Evolutionary conservation across 495 filamentous ascomycete species (phyloP).

Genomic region (Bacidia gigantensis): DNA sequence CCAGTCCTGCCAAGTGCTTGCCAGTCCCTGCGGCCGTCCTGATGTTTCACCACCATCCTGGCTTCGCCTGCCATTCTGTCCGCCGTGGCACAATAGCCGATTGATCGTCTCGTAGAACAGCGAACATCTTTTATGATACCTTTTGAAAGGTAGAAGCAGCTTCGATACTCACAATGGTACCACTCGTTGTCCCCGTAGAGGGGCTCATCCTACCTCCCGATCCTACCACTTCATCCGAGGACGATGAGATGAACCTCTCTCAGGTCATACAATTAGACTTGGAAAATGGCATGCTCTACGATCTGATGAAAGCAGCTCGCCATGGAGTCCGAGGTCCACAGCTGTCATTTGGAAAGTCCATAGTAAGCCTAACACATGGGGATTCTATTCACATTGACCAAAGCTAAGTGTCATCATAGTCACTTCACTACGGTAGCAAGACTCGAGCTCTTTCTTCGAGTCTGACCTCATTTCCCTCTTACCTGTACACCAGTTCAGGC

Average conservation of each 20-base stretch:
- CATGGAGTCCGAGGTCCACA: conserved; percentile 46
- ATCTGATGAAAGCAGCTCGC: conserved; percentile 54
- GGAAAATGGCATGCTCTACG: conserved; percentile 50
- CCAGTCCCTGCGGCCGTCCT: neutral
- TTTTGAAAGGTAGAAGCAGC: neutral
- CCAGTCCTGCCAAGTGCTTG: neutral
- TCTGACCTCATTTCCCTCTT: conserved; percentile 35
- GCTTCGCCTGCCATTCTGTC: neutral
- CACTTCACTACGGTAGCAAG: conserved; percentile 39
- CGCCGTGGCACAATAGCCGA: neutral
- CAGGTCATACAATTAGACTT: conserved; percentile 54
- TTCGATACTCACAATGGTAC: conserved; percentile 24
- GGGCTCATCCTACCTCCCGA: conserved; percentile 34
- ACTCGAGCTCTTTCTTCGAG: conserved; percentile 36
- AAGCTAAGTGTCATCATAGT: conserved; percentile 23
- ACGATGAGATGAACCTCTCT: conserved; percentile 15
- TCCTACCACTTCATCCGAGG: conserved; percentile 16
- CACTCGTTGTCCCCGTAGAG: conserved; percentile 32
- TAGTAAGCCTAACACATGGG: conserved; percentile 33
- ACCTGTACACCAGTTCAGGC: conserved; percentile 32
- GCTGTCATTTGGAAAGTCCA: conserved; percentile 40
- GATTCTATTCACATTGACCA: conserved; percentile 21
- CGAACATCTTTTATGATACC: neutral
- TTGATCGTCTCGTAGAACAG: neutral
- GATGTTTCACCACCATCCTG: neutral